A percentile compares a stretch with the other conserved stretches of the same genome.
Conservation (phyloP, 495 filamentous ascomycete genomes). For the Glutinoglossum americanum region DNA sequence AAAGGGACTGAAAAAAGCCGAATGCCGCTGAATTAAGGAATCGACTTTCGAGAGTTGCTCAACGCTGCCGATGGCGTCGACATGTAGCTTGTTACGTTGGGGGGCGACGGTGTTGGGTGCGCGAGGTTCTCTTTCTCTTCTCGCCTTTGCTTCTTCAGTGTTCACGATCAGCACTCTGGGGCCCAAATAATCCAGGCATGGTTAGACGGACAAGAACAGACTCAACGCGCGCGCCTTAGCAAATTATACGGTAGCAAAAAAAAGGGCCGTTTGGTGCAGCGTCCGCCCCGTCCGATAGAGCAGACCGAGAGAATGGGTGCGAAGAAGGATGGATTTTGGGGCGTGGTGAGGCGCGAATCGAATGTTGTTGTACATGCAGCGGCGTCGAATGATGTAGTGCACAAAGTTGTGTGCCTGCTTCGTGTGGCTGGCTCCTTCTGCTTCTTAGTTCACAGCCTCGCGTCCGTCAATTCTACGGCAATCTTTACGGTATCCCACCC, state of each 20-base stretch:
- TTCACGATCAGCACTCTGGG: not conserved
- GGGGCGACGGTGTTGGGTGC: not conserved
- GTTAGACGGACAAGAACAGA: not conserved
- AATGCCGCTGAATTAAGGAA: not conserved
- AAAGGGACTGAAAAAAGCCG: not conserved
- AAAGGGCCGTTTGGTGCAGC: not conserved
- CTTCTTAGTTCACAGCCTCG: not conserved
- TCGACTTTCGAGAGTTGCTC: not conserved
- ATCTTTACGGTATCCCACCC: not conserved
- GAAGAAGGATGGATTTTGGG: not conserved
- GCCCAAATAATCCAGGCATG: not conserved
- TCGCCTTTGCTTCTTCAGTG: not conserved
- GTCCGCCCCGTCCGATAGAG: not conserved
- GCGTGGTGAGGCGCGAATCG: not conserved
- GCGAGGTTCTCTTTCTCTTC: not conserved
- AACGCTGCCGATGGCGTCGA: not conserved
- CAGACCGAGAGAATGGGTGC: not conserved
- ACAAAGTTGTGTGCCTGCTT: not conserved
- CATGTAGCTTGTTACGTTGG: not conserved
- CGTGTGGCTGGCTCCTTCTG: not conserved
- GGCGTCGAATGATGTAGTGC: slow-evolving; percentile 2
- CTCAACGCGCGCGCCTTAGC: not conserved
- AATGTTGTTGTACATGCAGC: not conserved
- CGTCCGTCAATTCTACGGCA: not conserved
- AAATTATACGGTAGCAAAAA: not conserved